These are phyloP conservation scores for Fusarium aywerte DNA, from an alignment of 2,329 filamentous ascomycete species.

Conservation along the genomic window DNA sequence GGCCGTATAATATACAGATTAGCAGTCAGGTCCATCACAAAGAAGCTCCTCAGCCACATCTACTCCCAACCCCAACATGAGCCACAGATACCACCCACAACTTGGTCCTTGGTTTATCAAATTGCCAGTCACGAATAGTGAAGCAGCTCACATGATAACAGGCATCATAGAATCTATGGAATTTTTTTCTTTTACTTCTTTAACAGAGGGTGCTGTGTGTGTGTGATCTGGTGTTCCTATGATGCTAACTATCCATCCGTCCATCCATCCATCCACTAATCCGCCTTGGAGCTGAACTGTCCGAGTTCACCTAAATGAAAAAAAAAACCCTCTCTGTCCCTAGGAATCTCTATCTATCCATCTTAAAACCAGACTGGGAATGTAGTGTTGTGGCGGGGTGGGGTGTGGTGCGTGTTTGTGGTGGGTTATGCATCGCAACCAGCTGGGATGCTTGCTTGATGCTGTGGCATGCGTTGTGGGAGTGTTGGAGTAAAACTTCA, in stretches of 20 bases:
- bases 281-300: conserved; percentile 32
- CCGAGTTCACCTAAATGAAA: conserved; percentile 22
- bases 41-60: conserved; percentile 22
- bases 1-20: neutral
- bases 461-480: conserved; percentile 38
- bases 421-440: conserved; percentile 22
- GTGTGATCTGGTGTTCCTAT: conserved; percentile 43
- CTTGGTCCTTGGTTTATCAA: neutral
- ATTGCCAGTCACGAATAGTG: neutral
- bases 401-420: conserved; percentile 29
- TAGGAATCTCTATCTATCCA: conserved; percentile 37
- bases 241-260: conserved; percentile 46
- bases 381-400: conserved; percentile 32
- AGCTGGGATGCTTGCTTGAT: conserved; percentile 34
- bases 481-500: conserved; percentile 28
- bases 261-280: conserved; percentile 37
- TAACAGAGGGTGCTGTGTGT: conserved; percentile 43
- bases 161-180: conserved; percentile 34
- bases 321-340: conserved; percentile 33
- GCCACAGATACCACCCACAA: conserved; percentile 26
- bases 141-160: neutral
- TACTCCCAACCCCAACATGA: neutral
- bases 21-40: neutral
- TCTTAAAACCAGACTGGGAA: conserved; percentile 35
- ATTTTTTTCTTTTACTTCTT: conserved; percentile 43